A percentile compares a stretch with the other conserved stretches of the same genome.
These are phyloP conservation scores for Herpetomonas samuelpessoai DNA, from an alignment of 208 protist species.

Conservation along the genomic window DNA sequence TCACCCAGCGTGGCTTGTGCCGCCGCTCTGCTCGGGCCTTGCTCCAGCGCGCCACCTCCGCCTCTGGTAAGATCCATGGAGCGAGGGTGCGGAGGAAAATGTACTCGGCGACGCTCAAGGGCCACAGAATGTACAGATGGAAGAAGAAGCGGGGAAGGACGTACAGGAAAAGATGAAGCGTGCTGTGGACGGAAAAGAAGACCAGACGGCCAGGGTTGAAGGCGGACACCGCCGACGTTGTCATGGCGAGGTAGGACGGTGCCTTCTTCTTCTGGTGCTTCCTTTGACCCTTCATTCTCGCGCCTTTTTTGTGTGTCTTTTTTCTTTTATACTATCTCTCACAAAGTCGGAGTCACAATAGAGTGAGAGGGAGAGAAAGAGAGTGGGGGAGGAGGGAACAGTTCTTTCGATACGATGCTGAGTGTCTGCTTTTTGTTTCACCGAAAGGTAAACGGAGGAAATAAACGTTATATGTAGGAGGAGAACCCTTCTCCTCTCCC, in stretches of 20 bases:
- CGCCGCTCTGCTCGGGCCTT: neutral
- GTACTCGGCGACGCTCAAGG: constrained; percentile 11
- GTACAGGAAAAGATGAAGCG: constrained; percentile 26
- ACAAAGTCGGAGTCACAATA: too few species aligned
- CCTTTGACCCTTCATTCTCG: neutral
- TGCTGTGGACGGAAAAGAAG: constrained; percentile 21
- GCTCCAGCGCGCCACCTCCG: neutral
- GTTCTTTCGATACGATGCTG: too few species aligned
- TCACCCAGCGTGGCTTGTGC: constrained; percentile 4
- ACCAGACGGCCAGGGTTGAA: neutral
- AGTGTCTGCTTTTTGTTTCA: too few species aligned
- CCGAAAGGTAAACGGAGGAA: too few species aligned
- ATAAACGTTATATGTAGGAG: too few species aligned
- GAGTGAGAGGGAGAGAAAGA: too few species aligned
- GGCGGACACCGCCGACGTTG: neutral
- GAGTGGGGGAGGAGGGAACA: too few species aligned
- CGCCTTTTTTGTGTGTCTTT: too few species aligned
- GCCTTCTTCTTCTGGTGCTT: neutral
- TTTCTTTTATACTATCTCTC: too few species aligned
- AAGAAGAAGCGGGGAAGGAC: constrained; percentile 20
- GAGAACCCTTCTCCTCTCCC: too few species aligned
- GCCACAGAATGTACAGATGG: constrained; percentile 27
- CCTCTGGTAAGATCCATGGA: neutral
- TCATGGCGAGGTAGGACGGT: neutral
- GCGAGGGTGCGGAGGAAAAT: constrained; percentile 12